These are phyloP conservation scores for Penicillium longicatenatum DNA, from an alignment of 495 filamentous ascomycete species.

Conservation along the genomic window DNA sequence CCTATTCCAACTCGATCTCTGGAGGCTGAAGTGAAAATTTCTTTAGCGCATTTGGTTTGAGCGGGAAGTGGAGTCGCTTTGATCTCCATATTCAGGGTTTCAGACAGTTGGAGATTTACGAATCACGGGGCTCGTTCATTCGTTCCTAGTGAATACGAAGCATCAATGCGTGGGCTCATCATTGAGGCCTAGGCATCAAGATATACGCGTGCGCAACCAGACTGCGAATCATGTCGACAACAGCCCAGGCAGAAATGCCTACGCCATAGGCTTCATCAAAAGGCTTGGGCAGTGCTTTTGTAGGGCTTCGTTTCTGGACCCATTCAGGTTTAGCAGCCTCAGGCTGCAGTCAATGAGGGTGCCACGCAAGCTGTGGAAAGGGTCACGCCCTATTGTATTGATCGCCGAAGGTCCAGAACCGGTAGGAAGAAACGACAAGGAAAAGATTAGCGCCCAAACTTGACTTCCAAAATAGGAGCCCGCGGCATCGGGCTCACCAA, in stretches of 20 bases:
- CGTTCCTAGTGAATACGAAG: not conserved
- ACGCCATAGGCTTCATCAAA: too few relatives aligned
- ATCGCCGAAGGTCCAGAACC: not conserved
- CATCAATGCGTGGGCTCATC: not conserved
- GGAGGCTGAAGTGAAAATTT: constrained; percentile 1
- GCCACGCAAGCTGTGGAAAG: not conserved
- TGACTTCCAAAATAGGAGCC: constrained; percentile 11
- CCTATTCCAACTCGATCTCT: not conserved
- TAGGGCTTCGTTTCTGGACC: too few relatives aligned
- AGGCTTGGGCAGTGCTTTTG: too few relatives aligned
- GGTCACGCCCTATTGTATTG: constrained; percentile 1
- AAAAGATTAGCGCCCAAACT: not conserved
- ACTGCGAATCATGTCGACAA: not conserved
- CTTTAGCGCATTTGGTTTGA: not conserved
- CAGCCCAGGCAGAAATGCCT: not conserved
- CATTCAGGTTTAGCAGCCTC: not conserved
- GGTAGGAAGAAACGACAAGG: not conserved
- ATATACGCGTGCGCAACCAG: too few relatives aligned
- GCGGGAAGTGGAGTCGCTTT: constrained; percentile 8
- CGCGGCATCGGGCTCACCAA: constrained; percentile 5
- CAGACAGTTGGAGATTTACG: not conserved
- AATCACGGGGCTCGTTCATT: too few relatives aligned
- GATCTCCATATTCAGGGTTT: not conserved
- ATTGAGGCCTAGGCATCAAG: too few relatives aligned
- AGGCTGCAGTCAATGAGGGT: constrained; percentile 3